Percentiles rank a stretch among this genome's conserved stretches.
Conservation (phyloP, 2,329 filamentous ascomycete species). For the Trichoderma afroharzianum region DNA sequence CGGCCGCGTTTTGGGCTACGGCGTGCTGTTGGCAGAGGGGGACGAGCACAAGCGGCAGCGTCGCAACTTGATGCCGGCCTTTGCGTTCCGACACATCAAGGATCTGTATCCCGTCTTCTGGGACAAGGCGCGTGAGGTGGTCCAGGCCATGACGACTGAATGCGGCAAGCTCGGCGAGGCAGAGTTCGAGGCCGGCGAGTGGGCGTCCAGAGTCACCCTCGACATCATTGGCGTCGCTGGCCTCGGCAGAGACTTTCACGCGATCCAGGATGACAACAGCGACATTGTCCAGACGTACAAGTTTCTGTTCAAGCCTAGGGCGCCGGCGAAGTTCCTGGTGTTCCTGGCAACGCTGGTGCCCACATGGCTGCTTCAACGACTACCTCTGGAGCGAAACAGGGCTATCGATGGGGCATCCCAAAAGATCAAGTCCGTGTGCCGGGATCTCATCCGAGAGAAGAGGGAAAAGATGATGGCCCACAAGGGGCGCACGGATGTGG, state of each 20-base stretch:
- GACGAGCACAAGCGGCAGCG: slow-evolving; percentile 82
- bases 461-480: slow-evolving; percentile 47
- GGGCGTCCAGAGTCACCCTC: slow-evolving; percentile 65
- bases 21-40: slow-evolving; percentile 79
- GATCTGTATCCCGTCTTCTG: slow-evolving; percentile 82
- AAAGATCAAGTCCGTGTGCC: slow-evolving; percentile 63
- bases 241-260: slow-evolving; percentile 66
- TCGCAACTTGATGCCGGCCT: slow-evolving; percentile 76
- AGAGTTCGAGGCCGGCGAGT: slow-evolving; percentile 56
- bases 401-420: slow-evolving; percentile 54
- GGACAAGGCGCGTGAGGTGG: slow-evolving; percentile 68
- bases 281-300: slow-evolving; percentile 57
- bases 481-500: slow-evolving; percentile 52
- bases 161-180: slow-evolving; percentile 32
- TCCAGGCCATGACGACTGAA: slow-evolving; percentile 53
- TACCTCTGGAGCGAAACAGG: slow-evolving; percentile 71
- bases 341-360: slow-evolving; percentile 62
- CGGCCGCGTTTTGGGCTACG: slow-evolving; percentile 63
- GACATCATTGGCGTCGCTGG: slow-evolving; percentile 74
- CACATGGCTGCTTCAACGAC: slow-evolving; percentile 51
- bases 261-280: slow-evolving; percentile 58
- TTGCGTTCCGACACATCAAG: slow-evolving; percentile 82
- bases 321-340: slow-evolving; percentile 51
- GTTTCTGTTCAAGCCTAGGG: slow-evolving; percentile 50
- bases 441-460: slow-evolving; percentile 68